Conservation (phyloP, 2,329 filamentous ascomycete genomes). For the Colletotrichum cuscutae region DNA sequence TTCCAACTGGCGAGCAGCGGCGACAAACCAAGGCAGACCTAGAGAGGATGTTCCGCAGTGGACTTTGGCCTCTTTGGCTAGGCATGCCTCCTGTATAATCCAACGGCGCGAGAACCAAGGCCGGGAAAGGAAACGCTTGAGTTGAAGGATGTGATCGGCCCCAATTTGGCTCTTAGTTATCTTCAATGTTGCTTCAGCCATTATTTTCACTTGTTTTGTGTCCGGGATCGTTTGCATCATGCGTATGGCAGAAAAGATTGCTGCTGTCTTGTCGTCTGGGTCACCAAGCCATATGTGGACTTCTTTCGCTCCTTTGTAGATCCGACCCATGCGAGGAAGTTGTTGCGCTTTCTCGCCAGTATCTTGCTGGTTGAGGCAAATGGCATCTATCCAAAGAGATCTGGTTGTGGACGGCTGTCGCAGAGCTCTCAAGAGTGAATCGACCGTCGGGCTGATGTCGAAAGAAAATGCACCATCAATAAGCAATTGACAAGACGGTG, state of each 20-base stretch:
- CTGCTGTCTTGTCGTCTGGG: not conserved
- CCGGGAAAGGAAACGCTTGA: not conserved
- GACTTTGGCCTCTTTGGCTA: not conserved
- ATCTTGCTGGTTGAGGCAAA: not conserved
- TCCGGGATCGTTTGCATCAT: not conserved
- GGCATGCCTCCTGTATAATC: not conserved
- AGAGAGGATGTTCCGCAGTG: not conserved
- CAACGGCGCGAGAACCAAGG: not conserved
- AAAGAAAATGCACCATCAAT: not conserved
- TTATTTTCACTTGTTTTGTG: not conserved
- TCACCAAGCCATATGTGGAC: not conserved
- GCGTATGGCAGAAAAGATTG: not conserved
- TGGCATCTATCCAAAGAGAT: not conserved
- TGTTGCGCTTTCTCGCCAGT: not conserved
- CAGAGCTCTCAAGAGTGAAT: not conserved
- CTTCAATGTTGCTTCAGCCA: not conserved
- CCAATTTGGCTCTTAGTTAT: not conserved
- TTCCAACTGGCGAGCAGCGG: not conserved
- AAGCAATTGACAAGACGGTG: not conserved
- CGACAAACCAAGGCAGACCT: not conserved
- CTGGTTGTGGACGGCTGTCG: not conserved
- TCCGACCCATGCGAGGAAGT: not conserved
- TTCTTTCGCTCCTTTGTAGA: not conserved
- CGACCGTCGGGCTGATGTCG: not conserved
- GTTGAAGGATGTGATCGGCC: not conserved